A percentile compares a stretch with the other conserved stretches of the same genome.
phyloP scores from a whole-genome alignment of 140 eudicot species.

The Eryngium alpinum region DNA sequence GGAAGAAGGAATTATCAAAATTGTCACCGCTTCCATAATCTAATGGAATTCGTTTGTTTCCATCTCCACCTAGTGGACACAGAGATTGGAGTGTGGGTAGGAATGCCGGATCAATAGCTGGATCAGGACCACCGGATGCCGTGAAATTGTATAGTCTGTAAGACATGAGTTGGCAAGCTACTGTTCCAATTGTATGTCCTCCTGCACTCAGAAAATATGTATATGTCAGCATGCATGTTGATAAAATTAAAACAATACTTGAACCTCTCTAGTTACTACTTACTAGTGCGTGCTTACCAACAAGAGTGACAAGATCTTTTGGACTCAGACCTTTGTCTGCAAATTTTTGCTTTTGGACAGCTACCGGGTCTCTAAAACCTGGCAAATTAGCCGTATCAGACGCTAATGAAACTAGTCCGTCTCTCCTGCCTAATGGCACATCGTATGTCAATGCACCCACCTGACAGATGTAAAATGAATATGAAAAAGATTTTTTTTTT shows the following conservation, averaged over 20 bases:
- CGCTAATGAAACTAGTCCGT: slow-evolving; percentile 61
- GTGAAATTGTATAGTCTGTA: slow-evolving; percentile 57
- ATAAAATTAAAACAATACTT: too few relatives aligned
- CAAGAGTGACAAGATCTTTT: slow-evolving; percentile 69
- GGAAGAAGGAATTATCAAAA: slow-evolving; percentile 42
- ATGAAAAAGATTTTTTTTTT: too few relatives aligned
- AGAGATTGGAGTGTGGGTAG: slow-evolving; percentile 41
- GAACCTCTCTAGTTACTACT: too few relatives aligned
- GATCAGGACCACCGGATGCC: slow-evolving; percentile 40
- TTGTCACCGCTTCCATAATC: slow-evolving; percentile 40
- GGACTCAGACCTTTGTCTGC: slow-evolving; percentile 41
- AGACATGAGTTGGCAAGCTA: slow-evolving; percentile 44
- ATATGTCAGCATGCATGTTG: too few relatives aligned
- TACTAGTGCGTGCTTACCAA: too few relatives aligned
- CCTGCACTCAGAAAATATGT: too few relatives aligned
- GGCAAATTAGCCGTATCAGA: slow-evolving; percentile 52
- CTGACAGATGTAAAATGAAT: slow-evolving; percentile 20
- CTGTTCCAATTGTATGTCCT: slow-evolving; percentile 68
- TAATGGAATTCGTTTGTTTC: slow-evolving; percentile 33
- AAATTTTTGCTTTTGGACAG: slow-evolving; percentile 43
- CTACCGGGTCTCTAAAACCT: slow-evolving; percentile 39
- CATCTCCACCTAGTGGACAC: slow-evolving; percentile 49
- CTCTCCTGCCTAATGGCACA: slow-evolving; percentile 65
- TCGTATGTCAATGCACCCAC: slow-evolving; percentile 48
- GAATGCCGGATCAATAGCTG: slow-evolving; percentile 41